phyloP scores from a whole-genome alignment of 129 eudicot species.

The Tagetes erecta region DNA sequence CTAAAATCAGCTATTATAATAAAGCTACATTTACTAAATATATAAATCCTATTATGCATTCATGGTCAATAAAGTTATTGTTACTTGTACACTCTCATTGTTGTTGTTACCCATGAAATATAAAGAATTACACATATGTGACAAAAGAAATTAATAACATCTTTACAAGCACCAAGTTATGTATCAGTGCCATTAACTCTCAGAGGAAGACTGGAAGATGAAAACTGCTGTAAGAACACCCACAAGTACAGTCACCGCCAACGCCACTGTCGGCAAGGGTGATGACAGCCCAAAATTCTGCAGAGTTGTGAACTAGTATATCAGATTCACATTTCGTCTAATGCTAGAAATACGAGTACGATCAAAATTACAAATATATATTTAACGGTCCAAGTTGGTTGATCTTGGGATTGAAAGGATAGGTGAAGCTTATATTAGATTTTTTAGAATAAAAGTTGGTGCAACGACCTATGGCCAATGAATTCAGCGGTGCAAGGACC shows the following conservation, averaged over 20 bases:
- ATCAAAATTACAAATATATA: no score
- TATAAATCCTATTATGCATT: background rate
- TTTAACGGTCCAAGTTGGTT: no score
- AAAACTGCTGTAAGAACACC: conserved; percentile 77
- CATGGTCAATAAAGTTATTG: conserved; percentile 23
- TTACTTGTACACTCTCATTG: conserved; percentile 23
- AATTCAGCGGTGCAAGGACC: no score
- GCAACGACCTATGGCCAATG: no score
- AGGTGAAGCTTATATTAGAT: no score
- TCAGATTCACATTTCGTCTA: conserved; percentile 13
- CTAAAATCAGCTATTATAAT: no score
- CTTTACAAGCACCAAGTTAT: conserved; percentile 23
- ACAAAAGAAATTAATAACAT: conserved; percentile 9
- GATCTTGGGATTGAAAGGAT: no score
- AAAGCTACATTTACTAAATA: conserved; percentile 1
- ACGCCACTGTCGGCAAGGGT: conserved; percentile 89
- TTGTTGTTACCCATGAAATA: background rate
- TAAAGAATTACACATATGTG: background rate
- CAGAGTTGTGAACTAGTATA: conserved; percentile 14
- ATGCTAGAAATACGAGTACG: no score
- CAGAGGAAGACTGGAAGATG: conserved; percentile 81
- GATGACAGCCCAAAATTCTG: conserved; percentile 90
- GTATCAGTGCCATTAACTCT: conserved; percentile 38
- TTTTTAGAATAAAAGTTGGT: no score
- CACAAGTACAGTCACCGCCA: conserved; percentile 83